Conservation (phyloP, 306 rosid genomes). For the Astragalus membranaceus region DNA sequence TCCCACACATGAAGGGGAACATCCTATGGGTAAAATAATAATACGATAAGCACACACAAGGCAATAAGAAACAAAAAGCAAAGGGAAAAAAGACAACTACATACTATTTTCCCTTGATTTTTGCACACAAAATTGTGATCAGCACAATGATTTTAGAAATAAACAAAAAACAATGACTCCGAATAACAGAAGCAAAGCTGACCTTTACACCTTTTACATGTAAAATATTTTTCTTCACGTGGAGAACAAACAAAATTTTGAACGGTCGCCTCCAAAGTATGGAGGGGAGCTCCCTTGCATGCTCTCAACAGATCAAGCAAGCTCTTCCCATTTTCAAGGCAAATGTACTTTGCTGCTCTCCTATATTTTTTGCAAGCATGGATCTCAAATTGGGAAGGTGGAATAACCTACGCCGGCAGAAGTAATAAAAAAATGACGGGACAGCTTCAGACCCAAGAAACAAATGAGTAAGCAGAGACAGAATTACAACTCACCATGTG, state of each 20-base stretch:
- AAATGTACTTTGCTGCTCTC: slow-evolving; percentile 89
- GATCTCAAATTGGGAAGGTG: slow-evolving; percentile 91
- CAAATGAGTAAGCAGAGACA: slow-evolving; percentile 4
- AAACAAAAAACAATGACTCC: neutral
- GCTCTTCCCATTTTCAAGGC: slow-evolving; percentile 90
- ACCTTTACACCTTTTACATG: slow-evolving; percentile 85
- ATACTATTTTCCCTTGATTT: neutral
- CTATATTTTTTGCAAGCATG: slow-evolving; percentile 86
- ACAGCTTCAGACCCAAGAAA: slow-evolving; percentile 10
- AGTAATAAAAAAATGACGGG: neutral
- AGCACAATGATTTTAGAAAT: neutral
- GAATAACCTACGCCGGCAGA: slow-evolving; percentile 46
- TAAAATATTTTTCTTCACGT: slow-evolving; percentile 56
- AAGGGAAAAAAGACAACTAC: neutral
- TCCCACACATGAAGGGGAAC: slow-evolving; percentile 53
- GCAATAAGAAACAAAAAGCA: neutral
- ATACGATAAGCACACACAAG: slow-evolving; percentile 12
- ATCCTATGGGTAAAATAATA: slow-evolving; percentile 37
- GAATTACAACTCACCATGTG: slow-evolving; percentile 56
- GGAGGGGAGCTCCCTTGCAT: slow-evolving; percentile 63
- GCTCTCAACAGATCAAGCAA: slow-evolving; percentile 69
- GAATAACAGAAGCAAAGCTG: slow-evolving; percentile 19
- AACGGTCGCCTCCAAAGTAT: slow-evolving; percentile 61
- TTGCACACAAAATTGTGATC: neutral
- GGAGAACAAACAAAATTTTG: slow-evolving; percentile 57